phyloP scores from a whole-genome alignment of 176 grass and related monocot genomes.

The Avena insularis region DNA sequence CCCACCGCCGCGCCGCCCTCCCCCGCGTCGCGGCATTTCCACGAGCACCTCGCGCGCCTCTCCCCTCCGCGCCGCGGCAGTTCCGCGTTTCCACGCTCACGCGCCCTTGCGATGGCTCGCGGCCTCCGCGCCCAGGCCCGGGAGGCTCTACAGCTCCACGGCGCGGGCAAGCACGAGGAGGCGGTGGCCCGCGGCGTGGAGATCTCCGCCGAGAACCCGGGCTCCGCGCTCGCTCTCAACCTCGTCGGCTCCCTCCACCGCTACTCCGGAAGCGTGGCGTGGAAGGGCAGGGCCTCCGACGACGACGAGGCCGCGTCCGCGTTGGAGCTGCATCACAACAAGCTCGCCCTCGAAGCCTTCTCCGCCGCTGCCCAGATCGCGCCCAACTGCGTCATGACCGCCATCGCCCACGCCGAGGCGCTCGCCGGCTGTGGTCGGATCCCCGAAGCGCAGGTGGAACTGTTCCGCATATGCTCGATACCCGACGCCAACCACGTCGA shows the following conservation, averaged over 20 bases:
- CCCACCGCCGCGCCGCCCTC: not conserved
- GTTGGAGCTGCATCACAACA: not conserved
- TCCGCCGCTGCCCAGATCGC: not conserved
- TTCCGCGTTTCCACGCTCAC: not conserved
- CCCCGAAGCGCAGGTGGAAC: not conserved
- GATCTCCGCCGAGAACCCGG: not conserved
- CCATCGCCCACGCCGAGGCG: not conserved
- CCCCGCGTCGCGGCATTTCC: not conserved
- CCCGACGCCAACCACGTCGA: not conserved
- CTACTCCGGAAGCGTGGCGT: not conserved
- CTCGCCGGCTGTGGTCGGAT: not conserved
- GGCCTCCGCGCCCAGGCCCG: not conserved
- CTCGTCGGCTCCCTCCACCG: conserved; percentile 8
- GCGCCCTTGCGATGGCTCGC: not conserved
- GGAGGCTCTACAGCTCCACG: not conserved
- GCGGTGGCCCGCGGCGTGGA: not conserved
- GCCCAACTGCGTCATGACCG: conserved; percentile 13
- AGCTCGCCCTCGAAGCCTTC: conserved; percentile 17
- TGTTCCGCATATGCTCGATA: not conserved
- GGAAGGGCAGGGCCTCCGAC: not conserved
- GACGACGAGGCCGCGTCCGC: not conserved
- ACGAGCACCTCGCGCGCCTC: conserved; percentile 18
- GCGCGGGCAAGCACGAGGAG: not conserved
- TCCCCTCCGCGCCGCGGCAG: not conserved
- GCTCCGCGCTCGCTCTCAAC: conserved; percentile 24